Conservation (phyloP, 1,139 yeast genomes). For the Hemisphaericaspora lyxosophila region DNA sequence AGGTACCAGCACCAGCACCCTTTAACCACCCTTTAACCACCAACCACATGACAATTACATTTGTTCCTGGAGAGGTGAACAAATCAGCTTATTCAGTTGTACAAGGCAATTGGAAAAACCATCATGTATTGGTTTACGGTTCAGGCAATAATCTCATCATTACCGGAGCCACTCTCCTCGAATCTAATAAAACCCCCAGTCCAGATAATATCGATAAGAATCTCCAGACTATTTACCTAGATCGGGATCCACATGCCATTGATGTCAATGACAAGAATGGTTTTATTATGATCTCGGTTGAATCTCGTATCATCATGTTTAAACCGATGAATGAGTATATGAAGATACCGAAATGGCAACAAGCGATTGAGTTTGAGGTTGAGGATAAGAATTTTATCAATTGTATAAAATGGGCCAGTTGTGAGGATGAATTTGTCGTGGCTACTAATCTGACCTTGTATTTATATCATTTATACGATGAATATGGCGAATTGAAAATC, state of each 20-base stretch:
- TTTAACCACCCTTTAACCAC: neutral
- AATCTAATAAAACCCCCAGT: slow-evolving; percentile 12
- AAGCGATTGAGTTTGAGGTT: slow-evolving; percentile 20
- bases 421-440: slow-evolving; percentile 55
- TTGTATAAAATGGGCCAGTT: slow-evolving; percentile 66
- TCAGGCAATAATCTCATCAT: slow-evolving; percentile 87
- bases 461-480: slow-evolving; percentile 52
- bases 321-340: slow-evolving; percentile 47
- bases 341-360: slow-evolving; percentile 52
- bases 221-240: slow-evolving; percentile 76
- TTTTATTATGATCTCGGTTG: slow-evolving; percentile 48
- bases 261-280: slow-evolving; percentile 64
- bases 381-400: slow-evolving; percentile 34
- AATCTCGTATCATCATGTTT: slow-evolving; percentile 32
- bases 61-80: slow-evolving; percentile 86
- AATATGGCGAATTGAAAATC: slow-evolving; percentile 39
- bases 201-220: slow-evolving; percentile 26
- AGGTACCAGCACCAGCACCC: neutral
- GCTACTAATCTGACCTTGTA: slow-evolving; percentile 55
- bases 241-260: slow-evolving; percentile 64
- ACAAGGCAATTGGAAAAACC: slow-evolving; percentile 68
- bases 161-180: slow-evolving; percentile 19
- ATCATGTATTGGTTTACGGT: slow-evolving; percentile 69
- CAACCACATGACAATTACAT: slow-evolving; percentile 56
- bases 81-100: slow-evolving; percentile 53